These are phyloP conservation scores for Decorospora gaudefroyi DNA, from an alignment of 2,329 filamentous ascomycete species.

Conservation along the genomic window DNA sequence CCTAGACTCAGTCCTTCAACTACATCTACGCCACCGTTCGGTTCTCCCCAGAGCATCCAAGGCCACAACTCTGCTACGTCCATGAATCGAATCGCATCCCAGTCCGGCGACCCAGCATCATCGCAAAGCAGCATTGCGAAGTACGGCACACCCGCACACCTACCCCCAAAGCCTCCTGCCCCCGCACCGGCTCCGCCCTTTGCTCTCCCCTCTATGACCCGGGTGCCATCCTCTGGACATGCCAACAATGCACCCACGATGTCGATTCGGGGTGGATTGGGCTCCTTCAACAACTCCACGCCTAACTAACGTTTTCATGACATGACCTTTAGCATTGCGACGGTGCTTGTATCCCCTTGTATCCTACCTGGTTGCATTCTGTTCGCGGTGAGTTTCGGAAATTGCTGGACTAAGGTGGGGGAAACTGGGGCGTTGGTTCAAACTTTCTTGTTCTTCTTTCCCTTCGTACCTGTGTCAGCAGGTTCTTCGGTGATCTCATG, in stretches of 20 bases:
- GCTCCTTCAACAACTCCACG: conserved; percentile 13
- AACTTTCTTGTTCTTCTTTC: conserved; percentile 6
- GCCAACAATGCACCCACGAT: conserved; percentile 15
- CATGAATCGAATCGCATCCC: conserved; percentile 36
- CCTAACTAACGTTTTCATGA: conserved; percentile 29
- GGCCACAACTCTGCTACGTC: conserved; percentile 21
- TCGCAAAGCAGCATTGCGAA: conserved; percentile 58
- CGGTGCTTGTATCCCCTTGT: conserved; percentile 26
- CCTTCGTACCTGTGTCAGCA: conserved; percentile 11
- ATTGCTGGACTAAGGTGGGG: too few species aligned
- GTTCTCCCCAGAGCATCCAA: conserved; percentile 37
- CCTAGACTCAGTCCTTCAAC: conserved; percentile 36
- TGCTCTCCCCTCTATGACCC: conserved; percentile 23
- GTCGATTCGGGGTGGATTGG: conserved; percentile 15
- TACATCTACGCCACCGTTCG: conserved; percentile 35
- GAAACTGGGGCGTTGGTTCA: conserved; percentile 8
- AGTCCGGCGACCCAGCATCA: conserved; percentile 25
- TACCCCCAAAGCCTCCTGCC: conserved; percentile 61
- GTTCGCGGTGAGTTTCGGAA: conserved; percentile 4
- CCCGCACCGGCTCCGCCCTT: conserved; percentile 42
- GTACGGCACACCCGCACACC: conserved; percentile 59
- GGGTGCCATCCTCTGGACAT: conserved; percentile 24
- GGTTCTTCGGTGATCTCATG: conserved; percentile 10
- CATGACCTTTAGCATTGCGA: conserved; percentile 35
- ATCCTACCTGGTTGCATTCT: conserved; percentile 18